phyloP scores from a whole-genome alignment of 768 basidiomycete genomes.

The Arthromyces matolae region DNA sequence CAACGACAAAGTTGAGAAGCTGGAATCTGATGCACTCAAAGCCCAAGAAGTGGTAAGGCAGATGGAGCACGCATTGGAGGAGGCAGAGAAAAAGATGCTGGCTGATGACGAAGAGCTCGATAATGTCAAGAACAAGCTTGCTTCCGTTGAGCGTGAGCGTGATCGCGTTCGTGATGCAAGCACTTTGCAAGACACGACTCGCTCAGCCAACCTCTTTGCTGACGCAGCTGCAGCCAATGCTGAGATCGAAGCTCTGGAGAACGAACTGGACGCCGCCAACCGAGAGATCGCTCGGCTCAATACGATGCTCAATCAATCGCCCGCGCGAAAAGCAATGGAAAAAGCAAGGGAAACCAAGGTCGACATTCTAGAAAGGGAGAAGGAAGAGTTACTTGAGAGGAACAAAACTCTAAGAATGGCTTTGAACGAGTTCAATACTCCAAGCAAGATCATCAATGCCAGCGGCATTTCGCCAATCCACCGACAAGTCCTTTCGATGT shows the following conservation, averaged over 20 bases:
- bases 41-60: constrained; percentile 57
- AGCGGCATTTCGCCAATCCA: constrained; percentile 76
- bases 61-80: constrained; percentile 74
- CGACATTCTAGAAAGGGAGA: constrained; percentile 71
- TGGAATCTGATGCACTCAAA: constrained; percentile 50
- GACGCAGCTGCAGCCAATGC: constrained; percentile 39
- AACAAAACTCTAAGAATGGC: constrained; percentile 56
- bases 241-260: constrained; percentile 66
- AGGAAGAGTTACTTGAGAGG: constrained; percentile 70
- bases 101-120: constrained; percentile 54
- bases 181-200: constrained; percentile 24
- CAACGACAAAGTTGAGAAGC: constrained; percentile 43
- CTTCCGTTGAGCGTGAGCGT: constrained; percentile 55
- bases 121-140: constrained; percentile 47
- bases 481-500: constrained; percentile 66
- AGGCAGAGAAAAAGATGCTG: constrained; percentile 66
- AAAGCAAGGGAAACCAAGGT: constrained; percentile 74
- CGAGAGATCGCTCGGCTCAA: constrained; percentile 70
- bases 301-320: constrained; percentile 66
- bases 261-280: constrained; percentile 73
- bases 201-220: constrained; percentile 20
- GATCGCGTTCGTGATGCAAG: constrained; percentile 40
- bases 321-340: constrained; percentile 73
- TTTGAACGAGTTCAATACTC: constrained; percentile 51
- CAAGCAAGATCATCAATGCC: constrained; percentile 48